Evolutionary conservation across 768 basidiomycete genomes (phyloP).

Genomic region (Nevesoporus exiguus): DNA sequence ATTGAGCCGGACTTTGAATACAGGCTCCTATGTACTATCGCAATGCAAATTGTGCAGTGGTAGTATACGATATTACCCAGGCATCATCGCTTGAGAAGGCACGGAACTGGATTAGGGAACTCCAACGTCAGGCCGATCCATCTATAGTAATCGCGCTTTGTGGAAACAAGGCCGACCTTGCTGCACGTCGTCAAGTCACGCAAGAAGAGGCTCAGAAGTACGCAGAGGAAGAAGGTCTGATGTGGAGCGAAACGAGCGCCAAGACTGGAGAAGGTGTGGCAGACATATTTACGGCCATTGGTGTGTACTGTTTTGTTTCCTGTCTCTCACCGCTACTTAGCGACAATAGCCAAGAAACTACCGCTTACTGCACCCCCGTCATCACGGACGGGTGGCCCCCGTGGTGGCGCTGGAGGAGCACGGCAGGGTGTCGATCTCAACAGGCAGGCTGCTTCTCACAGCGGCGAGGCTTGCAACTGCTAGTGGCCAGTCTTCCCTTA

Average conservation of each 20-base stretch:
- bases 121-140: slow-evolving; percentile 96
- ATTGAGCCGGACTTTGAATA: slow-evolving; percentile 4
- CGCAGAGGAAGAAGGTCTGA: slow-evolving; percentile 85
- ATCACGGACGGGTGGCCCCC: slow-evolving; percentile 51
- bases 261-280: slow-evolving; percentile 85
- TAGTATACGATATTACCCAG: slow-evolving; percentile 96
- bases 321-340: neutral
- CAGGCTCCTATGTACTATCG: slow-evolving; percentile 97
- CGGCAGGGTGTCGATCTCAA: slow-evolving; percentile 79
- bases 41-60: slow-evolving; percentile 90
- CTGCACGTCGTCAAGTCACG: slow-evolving; percentile 78
- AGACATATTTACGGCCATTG: slow-evolving; percentile 84
- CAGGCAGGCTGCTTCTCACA: slow-evolving; percentile 50
- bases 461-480: slow-evolving; percentile 74
- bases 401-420: slow-evolving; percentile 47
- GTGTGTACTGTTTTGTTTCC: slow-evolving; percentile 40
- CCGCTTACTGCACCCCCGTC: slow-evolving; percentile 74
- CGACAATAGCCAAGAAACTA: slow-evolving; percentile 73
- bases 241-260: slow-evolving; percentile 92
- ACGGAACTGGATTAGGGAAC: slow-evolving; percentile 92
- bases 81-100: slow-evolving; percentile 91
- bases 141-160: slow-evolving; percentile 95
- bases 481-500: slow-evolving; percentile 32
- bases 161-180: slow-evolving; percentile 91
- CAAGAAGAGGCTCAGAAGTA: slow-evolving; percentile 91